These are phyloP conservation scores for Hypoxylon sp. DNA, from an alignment of 2,329 filamentous ascomycete species.

Conservation along the genomic window DNA sequence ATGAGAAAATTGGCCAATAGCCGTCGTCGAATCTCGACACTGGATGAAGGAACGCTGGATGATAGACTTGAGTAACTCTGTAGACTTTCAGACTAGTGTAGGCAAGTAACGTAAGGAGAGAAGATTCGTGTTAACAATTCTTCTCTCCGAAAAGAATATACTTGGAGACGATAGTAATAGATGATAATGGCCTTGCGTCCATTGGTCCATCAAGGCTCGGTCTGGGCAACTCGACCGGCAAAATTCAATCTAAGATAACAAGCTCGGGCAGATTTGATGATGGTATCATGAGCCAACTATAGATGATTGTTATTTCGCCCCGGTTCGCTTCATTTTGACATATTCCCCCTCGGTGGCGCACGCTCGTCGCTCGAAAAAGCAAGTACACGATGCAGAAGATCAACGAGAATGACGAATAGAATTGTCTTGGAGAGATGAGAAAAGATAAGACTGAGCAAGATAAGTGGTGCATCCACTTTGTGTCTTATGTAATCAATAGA, in stretches of 20 bases:
- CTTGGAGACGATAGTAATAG: slow-evolving; percentile 8
- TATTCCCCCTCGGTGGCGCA: slow-evolving; percentile 20
- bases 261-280: background rate
- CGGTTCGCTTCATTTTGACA: slow-evolving; percentile 3
- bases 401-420: slow-evolving; percentile 30
- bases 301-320: slow-evolving; percentile 5
- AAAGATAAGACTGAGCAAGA: slow-evolving; percentile 33
- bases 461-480: slow-evolving; percentile 25
- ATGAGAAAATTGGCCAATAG: slow-evolving; percentile 27
- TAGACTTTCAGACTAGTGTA: background rate
- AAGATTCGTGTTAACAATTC: slow-evolving; percentile 8
- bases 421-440: slow-evolving; percentile 4
- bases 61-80: background rate
- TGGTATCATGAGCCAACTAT: slow-evolving; percentile 23
- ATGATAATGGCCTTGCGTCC: slow-evolving; percentile 23
- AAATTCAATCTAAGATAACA: slow-evolving; percentile 20
- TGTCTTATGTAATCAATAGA: slow-evolving; percentile 27
- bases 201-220: slow-evolving; percentile 28
- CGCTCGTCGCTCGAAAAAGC: slow-evolving; percentile 32
- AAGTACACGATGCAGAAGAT: slow-evolving; percentile 28
- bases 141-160: slow-evolving; percentile 1
- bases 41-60: background rate
- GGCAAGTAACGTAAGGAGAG: background rate
- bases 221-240: slow-evolving; percentile 15
- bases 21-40: slow-evolving; percentile 11